A percentile compares a stretch with the other conserved stretches of the same genome.
These are phyloP conservation scores for Epichloe sibirici DNA, from an alignment of 2,329 filamentous ascomycete species.

Conservation along the genomic window DNA sequence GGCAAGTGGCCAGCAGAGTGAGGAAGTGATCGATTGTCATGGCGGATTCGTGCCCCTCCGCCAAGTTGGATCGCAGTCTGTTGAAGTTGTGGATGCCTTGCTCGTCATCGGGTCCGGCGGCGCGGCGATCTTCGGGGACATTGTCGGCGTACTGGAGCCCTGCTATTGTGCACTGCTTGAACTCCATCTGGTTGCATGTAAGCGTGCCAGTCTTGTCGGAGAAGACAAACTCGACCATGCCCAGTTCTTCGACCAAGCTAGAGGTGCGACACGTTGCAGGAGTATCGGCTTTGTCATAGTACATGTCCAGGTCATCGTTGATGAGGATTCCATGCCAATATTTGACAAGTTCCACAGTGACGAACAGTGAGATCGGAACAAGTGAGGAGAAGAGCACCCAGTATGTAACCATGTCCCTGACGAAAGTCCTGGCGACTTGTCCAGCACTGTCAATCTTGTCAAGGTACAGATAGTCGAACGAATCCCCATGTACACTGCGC, in stretches of 20 bases:
- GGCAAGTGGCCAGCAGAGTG: slow-evolving; percentile 75
- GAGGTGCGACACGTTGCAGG: slow-evolving; percentile 93
- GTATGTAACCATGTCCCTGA: slow-evolving; percentile 91
- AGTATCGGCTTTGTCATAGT: slow-evolving; percentile 90
- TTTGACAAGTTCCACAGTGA: slow-evolving; percentile 95
- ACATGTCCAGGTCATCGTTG: slow-evolving; percentile 95
- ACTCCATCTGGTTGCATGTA: slow-evolving; percentile 99
- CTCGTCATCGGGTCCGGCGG: slow-evolving; percentile 69
- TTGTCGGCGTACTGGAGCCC: slow-evolving; percentile 91
- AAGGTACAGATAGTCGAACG: slow-evolving; percentile 64
- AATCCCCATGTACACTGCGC: slow-evolving; percentile 47
- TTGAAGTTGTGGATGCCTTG: slow-evolving; percentile 78
- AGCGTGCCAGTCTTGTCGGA: slow-evolving; percentile 95
- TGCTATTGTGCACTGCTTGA: slow-evolving; percentile 85
- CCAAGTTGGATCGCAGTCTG: slow-evolving; percentile 56
- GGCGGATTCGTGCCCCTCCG: slow-evolving; percentile 37
- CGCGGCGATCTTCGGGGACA: slow-evolving; percentile 78
- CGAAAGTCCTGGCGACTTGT: slow-evolving; percentile 62
- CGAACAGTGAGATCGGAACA: slow-evolving; percentile 94
- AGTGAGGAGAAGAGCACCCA: slow-evolving; percentile 96
- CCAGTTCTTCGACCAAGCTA: slow-evolving; percentile 89
- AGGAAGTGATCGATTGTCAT: slow-evolving; percentile 66
- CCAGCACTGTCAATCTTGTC: slow-evolving; percentile 42
- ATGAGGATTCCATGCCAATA: slow-evolving; percentile 97
- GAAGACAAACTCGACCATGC: slow-evolving; percentile 98